These are phyloP conservation scores for Draba incana DNA, from an alignment of 345 rosid species.

Conservation along the genomic window DNA sequence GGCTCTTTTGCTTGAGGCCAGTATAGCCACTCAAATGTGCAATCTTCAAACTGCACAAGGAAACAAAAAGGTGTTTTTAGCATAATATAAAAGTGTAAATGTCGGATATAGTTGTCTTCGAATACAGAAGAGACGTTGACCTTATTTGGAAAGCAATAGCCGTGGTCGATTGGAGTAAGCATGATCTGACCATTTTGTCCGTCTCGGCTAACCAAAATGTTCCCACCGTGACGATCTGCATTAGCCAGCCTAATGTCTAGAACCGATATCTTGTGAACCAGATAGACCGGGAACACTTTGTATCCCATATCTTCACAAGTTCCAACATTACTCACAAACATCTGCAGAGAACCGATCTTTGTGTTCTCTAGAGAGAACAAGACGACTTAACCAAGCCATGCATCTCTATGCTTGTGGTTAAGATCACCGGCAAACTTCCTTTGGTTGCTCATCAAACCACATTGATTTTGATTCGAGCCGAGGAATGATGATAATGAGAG, in stretches of 20 bases:
- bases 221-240: constrained; percentile 93
- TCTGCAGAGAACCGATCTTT: constrained; percentile 86
- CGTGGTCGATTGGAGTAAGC: constrained; percentile 89
- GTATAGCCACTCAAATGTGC: constrained; percentile 97
- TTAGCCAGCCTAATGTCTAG: constrained; percentile 91
- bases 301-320: constrained; percentile 95
- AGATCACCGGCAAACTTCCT: too few species aligned
- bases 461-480: too few species aligned
- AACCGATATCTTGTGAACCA: constrained; percentile 88
- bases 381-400: too few species aligned
- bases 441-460: too few species aligned
- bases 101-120: too few species aligned
- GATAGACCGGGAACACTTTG: constrained; percentile 62
- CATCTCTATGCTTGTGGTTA: too few species aligned
- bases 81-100: not conserved
- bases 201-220: constrained; percentile 70
- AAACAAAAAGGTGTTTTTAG: constrained; percentile 7
- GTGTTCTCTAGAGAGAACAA: constrained; percentile 46
- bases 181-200: constrained; percentile 47
- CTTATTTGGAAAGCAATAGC: constrained; percentile 82
- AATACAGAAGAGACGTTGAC: constrained; percentile 37
- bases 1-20: too few species aligned
- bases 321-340: constrained; percentile 70
- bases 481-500: too few species aligned
- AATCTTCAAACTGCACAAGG: constrained; percentile 73